Evolutionary conservation across 1,139 yeast genomes (phyloP), one percentile per base, ranked within the genome.

Genomic region (Candida glucosophila): DNA sequence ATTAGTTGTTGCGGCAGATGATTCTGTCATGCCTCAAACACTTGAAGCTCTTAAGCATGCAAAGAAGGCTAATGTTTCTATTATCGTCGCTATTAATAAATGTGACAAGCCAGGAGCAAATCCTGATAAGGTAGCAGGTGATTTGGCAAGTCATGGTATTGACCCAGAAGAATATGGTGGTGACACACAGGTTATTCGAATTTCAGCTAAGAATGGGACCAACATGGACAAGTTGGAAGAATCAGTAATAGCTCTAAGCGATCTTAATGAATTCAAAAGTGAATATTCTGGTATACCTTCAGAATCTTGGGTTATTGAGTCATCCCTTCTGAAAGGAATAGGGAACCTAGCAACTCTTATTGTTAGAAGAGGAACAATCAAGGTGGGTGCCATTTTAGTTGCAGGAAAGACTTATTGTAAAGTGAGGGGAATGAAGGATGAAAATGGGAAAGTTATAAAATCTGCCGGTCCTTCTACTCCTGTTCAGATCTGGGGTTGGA

Each of bases 1-100:
- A 25, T 62, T 90, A 32, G 97, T 90, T 6, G 95, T 90, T n/a
- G 96, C 98, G 1, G 95, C 95, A 1, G 97, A 90, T 52, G 99
- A 90, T 53, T 82, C 95, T 1, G 93, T 92, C 14, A 90, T 81
- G 93, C 97, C 98, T 0, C 99, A 90, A 47, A 92, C 99, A 0
- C 67, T 77, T 22, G 99, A 90, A 51, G 97, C 98, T 2, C 85
- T 90, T 31, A 85, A 82, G 41, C 98, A 92, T 50, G 90, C 95
- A 7, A 78, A 80, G 39, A 74, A 73, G 28, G 76, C 90, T 0
- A 82, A 83, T 1, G 93, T 83, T 14, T 93, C 92, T 1, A 65
- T 88, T 37, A 78, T 90, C 32, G 94, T 90, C 3, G 97, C 97
- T 2, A 71, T 92, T 26, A 90, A 92, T 43, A 90, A 90, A 51